phyloP scores from a whole-genome alignment of 2,329 filamentous ascomycete species.

The Emericellopsis atlantica region DNA sequence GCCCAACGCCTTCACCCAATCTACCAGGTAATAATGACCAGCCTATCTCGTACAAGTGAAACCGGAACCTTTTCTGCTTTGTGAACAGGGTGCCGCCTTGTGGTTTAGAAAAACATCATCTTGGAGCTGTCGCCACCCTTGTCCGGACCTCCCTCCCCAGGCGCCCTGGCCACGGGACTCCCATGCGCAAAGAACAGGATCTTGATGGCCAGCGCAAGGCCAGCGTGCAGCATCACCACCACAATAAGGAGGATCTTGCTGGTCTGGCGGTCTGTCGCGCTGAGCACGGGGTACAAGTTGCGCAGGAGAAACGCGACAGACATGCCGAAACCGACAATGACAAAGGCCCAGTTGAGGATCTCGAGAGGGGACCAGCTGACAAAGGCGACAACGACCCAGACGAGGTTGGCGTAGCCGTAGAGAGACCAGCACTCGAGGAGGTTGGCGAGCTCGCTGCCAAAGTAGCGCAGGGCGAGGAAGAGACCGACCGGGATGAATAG shows the following conservation, averaged over 20 bases:
- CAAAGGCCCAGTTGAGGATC: conserved; percentile 87
- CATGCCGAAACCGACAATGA: conserved; percentile 71
- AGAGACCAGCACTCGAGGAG: conserved; percentile 90
- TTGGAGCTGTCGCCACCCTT: conserved; percentile 9
- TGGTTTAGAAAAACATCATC: conserved; percentile 5
- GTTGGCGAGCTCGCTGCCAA: conserved; percentile 86
- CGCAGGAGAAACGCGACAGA: conserved; percentile 75
- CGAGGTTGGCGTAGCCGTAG: conserved; percentile 91
- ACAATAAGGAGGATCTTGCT: conserved; percentile 78
- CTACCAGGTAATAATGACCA: no score
- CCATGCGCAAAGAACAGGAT: conserved; percentile 86
- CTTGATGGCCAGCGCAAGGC: conserved; percentile 89
- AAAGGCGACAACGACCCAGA: conserved; percentile 91
- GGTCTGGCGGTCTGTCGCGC: conserved; percentile 82
- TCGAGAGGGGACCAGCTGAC: conserved; percentile 82
- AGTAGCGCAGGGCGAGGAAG: conserved; percentile 86
- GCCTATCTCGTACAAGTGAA: no score
- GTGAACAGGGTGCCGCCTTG: no score
- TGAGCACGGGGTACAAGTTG: conserved; percentile 84
- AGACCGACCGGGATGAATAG: conserved; percentile 71
- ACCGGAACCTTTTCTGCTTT: no score
- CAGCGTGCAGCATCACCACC: conserved; percentile 76
- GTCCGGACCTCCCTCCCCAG: conserved; percentile 11
- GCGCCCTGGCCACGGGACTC: conserved; percentile 32
- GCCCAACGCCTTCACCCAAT: no score